phyloP scores from a whole-genome alignment of 805 yeast species.

The Peterozyma xylosa region DNA sequence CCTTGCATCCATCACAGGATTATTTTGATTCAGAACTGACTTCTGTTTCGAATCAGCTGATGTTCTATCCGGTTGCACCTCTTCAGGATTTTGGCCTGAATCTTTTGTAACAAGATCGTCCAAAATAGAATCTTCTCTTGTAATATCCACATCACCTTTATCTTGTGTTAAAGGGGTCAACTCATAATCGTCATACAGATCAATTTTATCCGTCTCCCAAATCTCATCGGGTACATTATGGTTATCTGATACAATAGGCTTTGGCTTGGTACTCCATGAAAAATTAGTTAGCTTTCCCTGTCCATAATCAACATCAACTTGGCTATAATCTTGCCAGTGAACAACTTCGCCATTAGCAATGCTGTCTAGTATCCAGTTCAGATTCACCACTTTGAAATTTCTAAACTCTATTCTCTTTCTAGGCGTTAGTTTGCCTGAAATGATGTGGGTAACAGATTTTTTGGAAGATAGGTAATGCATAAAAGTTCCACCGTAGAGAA shows the following conservation, averaged over 20 bases:
- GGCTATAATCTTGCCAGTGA: conserved; percentile 66
- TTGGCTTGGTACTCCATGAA: conserved; percentile 1
- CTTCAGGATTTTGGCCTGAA: conserved; percentile 4
- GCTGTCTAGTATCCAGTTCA: conserved; percentile 75
- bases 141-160: not conserved
- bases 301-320: conserved; percentile 45
- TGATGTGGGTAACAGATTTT: conserved; percentile 72
- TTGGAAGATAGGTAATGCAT: conserved; percentile 63
- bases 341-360: conserved; percentile 37
- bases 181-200: conserved; percentile 6
- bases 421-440: conserved; percentile 76
- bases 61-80: not conserved
- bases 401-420: conserved; percentile 59
- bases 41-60: not conserved
- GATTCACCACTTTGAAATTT: conserved; percentile 69
- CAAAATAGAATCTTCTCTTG: conserved; percentile 1
- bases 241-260: conserved; percentile 2
- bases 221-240: conserved; percentile 7
- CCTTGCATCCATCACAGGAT: conserved; percentile 44
- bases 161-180: conserved; percentile 9
- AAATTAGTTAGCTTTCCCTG: conserved; percentile 34
- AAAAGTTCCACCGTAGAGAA: conserved; percentile 75
- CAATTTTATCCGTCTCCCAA: conserved; percentile 4
- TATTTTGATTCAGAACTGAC: not conserved
- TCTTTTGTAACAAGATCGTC: not conserved